Evolutionary conservation across 148 eudicot species (phyloP), one percentile per base, ranked within the genome.

Genomic region (Arctostaphylos glauca): DNA sequence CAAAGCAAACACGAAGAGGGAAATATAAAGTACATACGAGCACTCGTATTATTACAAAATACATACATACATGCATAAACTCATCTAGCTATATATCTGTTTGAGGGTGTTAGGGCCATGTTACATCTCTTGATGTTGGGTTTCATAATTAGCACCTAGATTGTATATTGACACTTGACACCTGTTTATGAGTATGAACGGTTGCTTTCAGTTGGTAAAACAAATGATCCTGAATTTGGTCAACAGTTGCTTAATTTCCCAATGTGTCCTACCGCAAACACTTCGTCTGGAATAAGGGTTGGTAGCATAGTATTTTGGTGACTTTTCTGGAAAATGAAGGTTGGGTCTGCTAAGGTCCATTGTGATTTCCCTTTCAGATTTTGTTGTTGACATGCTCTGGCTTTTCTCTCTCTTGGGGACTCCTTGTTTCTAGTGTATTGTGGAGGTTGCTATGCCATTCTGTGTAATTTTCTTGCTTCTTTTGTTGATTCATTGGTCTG

Each of bases 141-240:
- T 68, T 38, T 7, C 73, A 31, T 14, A 25, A 7, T 38, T 14
- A 5, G 73, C 73, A 31, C 18, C 73, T 25, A 38, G 73, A 38
- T 68, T 68, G 19, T 8, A 5, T 68, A 31, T 68, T 68, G 44
- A 68, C 47, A 25, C 46, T 31, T 68, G 44, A 5, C 73, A 38
- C 43, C 47, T 68, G 47, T 67, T 43, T 67, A 23, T 67, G 44
- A 23, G 38, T 67, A 31, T 13, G 4, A 31, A 13, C 6, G 72
- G 72, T 68, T 68, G 73, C 46, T 68, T 68, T 68, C 73, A 23
- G 18, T 38, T 68, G 73, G 73, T 68, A 68, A 31, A 31, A 31
- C 38, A 31, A 1, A 31, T 31, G 38, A 31, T 38, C 46, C 18
- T 68, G 73, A 68, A 68, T 38, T 38, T 5, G 73, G 73, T 68